Conservation (phyloP, 78 protist genomes). For the Guillardia theta region DNA sequence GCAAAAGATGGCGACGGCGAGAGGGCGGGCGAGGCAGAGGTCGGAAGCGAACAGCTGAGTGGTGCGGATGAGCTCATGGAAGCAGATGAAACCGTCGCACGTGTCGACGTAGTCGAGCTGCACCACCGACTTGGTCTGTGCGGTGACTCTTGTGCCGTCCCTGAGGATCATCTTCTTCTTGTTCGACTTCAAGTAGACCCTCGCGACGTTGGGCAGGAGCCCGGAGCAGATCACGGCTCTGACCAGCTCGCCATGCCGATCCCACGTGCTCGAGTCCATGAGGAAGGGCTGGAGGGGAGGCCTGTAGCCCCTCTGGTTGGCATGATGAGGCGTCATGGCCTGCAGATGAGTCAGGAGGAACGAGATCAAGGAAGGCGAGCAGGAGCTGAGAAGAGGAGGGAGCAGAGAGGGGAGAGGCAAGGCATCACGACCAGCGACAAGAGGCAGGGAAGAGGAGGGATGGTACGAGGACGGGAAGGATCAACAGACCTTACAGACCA, state of each 20-base stretch:
- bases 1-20: not conserved
- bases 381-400: not conserved
- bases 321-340: too few relatives aligned
- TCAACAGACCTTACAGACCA: too few relatives aligned
- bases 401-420: not conserved
- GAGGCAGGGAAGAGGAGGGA: not conserved
- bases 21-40: not conserved
- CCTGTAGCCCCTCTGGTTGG: too few relatives aligned
- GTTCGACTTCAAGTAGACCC: not conserved
- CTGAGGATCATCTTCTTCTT: not conserved
- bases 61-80: not conserved
- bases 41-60: not conserved
- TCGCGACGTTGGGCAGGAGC: not conserved
- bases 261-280: not conserved
- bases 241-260: not conserved
- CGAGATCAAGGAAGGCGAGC: not conserved
- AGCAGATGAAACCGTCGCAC: not conserved
- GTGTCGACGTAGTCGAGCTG: not conserved
- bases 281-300: too few relatives aligned
- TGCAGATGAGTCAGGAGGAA: not conserved
- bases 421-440: not conserved
- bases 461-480: not conserved
- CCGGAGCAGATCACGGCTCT: not conserved
- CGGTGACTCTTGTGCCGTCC: not conserved
- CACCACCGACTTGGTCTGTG: not conserved